Evolutionary conservation across 2,329 filamentous ascomycete species (phyloP).

Genomic region (Penicillium sumatraense): DNA sequence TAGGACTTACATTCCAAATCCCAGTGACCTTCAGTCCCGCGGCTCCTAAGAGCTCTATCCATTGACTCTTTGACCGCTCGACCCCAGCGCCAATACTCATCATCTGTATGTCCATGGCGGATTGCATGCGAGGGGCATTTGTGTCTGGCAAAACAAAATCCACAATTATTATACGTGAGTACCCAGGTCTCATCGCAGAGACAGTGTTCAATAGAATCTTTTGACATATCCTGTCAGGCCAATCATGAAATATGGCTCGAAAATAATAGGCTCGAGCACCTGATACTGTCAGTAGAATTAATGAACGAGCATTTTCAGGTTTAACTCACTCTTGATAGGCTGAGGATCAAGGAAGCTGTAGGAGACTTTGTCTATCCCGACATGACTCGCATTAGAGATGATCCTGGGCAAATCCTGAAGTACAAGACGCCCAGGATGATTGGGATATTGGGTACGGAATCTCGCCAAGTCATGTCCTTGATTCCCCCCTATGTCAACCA

Average conservation of each 20-base stretch:
- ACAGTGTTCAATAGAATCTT: conserved; percentile 39
- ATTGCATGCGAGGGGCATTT: conserved; percentile 31
- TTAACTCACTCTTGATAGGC: conserved; percentile 21
- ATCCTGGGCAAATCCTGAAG: conserved; percentile 47
- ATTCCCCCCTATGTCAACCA: conserved; percentile 51
- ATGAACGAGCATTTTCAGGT: too few species aligned
- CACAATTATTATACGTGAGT: conserved; percentile 40
- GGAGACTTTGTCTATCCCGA: conserved; percentile 33
- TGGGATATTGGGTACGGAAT: conserved; percentile 36
- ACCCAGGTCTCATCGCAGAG: conserved; percentile 34
- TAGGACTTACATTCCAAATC: conserved; percentile 31
- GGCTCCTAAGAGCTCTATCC: conserved; percentile 32
- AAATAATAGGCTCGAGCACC: conserved; percentile 43
- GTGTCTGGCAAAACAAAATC: conserved; percentile 42
- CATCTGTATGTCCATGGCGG: conserved; percentile 43
- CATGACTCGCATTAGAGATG: conserved; percentile 13
- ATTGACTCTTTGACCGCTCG: conserved; percentile 40
- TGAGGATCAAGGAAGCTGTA: conserved; percentile 41
- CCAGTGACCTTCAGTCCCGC: conserved; percentile 35
- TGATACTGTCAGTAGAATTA: conserved; percentile 2
- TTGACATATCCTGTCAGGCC: conserved; percentile 38
- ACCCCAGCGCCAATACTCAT: conserved; percentile 42
- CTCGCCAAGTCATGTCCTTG: conserved; percentile 44
- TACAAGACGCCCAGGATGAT: conserved; percentile 40
- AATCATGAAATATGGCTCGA: conserved; percentile 44